Evolutionary conservation across 23 red algal species (phyloP).

Genomic region (Pyropia haitanensis): DNA sequence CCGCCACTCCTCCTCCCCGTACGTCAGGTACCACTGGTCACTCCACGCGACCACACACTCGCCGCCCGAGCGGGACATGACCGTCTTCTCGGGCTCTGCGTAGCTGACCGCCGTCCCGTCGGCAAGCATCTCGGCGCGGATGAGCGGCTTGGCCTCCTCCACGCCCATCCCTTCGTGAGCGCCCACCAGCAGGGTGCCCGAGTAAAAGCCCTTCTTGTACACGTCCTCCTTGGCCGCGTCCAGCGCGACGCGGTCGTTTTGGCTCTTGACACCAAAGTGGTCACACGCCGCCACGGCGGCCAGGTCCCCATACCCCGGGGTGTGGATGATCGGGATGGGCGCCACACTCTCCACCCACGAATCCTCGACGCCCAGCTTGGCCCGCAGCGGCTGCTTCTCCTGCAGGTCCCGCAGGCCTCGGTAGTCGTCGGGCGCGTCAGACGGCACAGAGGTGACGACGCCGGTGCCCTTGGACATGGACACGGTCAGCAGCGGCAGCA

Average conservation of each 20-base stretch:
- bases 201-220: constrained; percentile 96
- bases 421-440: constrained; percentile 96
- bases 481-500: constrained; percentile 86
- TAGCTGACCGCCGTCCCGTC: constrained; percentile 52
- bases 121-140: constrained; percentile 55
- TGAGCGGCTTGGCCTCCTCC: constrained; percentile 72
- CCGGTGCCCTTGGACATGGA: constrained; percentile 90
- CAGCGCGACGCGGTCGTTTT: constrained; percentile 90
- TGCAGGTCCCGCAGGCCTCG: constrained; percentile 92
- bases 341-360: constrained; percentile 89
- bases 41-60: constrained; percentile 93
- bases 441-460: constrained; percentile 92
- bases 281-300: constrained; percentile 82
- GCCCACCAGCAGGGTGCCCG: constrained; percentile 66
- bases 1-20: constrained; percentile 81
- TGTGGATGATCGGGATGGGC: constrained; percentile 86
- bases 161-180: constrained; percentile 58
- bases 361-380: constrained; percentile 78
- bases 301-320: constrained; percentile 77
- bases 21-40: constrained; percentile 98
- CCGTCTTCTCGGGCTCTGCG: constrained; percentile 85
- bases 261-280: constrained; percentile 69
- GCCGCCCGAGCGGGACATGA: constrained; percentile 77
- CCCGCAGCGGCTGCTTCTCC: constrained; percentile 80
- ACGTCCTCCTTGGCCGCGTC: constrained; percentile 92